phyloP scores from a whole-genome alignment of 176 grass and related monocot species.

The Panicum miliaceum region DNA sequence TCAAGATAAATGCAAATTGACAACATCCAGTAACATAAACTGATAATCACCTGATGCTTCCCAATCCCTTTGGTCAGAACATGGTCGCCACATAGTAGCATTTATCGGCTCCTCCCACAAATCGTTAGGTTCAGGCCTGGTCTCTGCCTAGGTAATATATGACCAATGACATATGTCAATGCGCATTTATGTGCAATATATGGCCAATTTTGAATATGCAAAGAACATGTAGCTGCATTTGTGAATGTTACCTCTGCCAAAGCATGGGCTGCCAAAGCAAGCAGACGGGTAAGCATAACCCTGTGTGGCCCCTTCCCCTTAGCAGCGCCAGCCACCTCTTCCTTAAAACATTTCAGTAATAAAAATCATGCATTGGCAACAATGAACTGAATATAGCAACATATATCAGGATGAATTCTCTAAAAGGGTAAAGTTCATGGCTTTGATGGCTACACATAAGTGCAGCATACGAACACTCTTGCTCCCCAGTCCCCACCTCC shows the following conservation, averaged over 20 bases:
- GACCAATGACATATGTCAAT: not conserved
- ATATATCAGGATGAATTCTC: not conserved
- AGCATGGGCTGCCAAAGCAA: slow-evolving; percentile 78
- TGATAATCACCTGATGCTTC: slow-evolving; percentile 52
- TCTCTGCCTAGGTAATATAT: slow-evolving; percentile 77
- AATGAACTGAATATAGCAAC: slow-evolving; percentile 3
- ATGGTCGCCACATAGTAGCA: slow-evolving; percentile 80
- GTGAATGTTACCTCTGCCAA: slow-evolving; percentile 83
- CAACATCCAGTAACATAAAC: slow-evolving; percentile 9
- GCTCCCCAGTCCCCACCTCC: not conserved
- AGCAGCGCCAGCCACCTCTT: slow-evolving; percentile 23
- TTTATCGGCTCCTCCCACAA: slow-evolving; percentile 85
- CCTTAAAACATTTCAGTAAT: slow-evolving; percentile 19
- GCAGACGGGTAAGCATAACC: slow-evolving; percentile 79
- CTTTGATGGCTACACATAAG: not conserved
- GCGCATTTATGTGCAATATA: not conserved
- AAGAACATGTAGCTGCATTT: slow-evolving; percentile 14
- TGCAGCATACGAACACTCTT: not conserved
- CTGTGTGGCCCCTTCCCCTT: slow-evolving; percentile 51
- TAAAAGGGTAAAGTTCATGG: not conserved
- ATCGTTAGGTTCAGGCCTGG: slow-evolving; percentile 72
- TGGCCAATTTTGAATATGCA: slow-evolving; percentile 6
- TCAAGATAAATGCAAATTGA: slow-evolving; percentile 22
- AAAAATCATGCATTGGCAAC: not conserved
- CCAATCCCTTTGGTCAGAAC: slow-evolving; percentile 67